Conservation (phyloP, 192 early-diverging fungal genomes). For the Linnemannia zychae region DNA sequence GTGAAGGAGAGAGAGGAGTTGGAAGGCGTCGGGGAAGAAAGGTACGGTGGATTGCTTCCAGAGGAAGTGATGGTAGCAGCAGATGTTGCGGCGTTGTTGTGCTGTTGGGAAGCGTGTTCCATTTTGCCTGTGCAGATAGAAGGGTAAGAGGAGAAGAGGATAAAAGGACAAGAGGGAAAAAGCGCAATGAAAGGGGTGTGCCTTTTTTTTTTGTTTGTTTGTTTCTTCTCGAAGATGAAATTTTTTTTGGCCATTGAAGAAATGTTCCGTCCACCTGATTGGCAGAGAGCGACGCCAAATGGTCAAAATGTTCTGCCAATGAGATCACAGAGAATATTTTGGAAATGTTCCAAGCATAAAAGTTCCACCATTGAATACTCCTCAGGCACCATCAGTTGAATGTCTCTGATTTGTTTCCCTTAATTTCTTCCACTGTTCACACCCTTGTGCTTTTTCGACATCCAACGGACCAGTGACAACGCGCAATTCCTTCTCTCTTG, state of each 20-base stretch:
- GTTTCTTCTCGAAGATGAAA: no score
- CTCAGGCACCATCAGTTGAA: no score
- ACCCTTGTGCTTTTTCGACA: no score
- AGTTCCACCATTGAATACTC: no score
- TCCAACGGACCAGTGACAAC: slow-evolving; percentile 8
- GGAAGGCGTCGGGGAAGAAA: not conserved
- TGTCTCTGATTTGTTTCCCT: not conserved
- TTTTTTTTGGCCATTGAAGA: no score
- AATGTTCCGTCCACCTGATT: no score
- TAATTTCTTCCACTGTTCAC: not conserved
- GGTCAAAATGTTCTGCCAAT: no score
- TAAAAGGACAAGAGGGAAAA: not conserved
- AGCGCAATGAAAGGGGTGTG: not conserved
- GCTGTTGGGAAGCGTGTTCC: not conserved
- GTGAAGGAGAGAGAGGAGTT: not conserved
- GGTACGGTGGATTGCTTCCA: not conserved
- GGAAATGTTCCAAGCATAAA: no score
- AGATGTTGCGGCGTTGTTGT: not conserved
- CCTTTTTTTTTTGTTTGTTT: not conserved
- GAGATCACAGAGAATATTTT: no score
- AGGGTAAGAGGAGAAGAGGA: not conserved
- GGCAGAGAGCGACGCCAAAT: no score
- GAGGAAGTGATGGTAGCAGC: not conserved
- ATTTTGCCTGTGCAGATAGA: not conserved
- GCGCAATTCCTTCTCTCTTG: not conserved